These are phyloP conservation scores for Podaxis sp. DNA, from an alignment of 768 basidiomycete genomes.

Conservation along the genomic window DNA sequence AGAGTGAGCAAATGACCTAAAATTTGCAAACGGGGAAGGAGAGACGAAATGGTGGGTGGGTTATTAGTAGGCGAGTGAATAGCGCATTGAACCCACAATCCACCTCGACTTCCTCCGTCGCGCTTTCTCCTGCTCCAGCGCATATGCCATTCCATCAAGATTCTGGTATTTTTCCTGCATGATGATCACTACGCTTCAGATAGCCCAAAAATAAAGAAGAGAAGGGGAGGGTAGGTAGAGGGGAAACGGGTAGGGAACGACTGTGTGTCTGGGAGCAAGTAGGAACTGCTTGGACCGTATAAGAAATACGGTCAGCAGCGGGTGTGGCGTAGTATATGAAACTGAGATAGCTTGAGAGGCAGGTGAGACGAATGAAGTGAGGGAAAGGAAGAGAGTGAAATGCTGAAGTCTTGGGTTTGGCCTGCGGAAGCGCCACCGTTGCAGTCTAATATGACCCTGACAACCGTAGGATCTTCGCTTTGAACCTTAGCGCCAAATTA, in stretches of 20 bases:
- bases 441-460: neutral
- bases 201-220: constrained; percentile 14
- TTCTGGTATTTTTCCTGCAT: constrained; percentile 18
- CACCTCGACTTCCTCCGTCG: constrained; percentile 45
- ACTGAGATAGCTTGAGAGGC: neutral
- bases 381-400: neutral
- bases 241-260: constrained; percentile 13
- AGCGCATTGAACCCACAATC: constrained; percentile 44
- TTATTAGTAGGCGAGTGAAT: neutral
- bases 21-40: neutral
- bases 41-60: neutral
- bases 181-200: neutral
- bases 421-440: neutral
- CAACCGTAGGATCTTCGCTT: neutral
- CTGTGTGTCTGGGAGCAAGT: neutral
- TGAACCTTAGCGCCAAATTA: neutral
- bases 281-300: neutral
- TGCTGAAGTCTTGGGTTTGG: neutral
- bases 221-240: constrained; percentile 3
- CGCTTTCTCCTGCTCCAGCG: constrained; percentile 29
- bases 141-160: constrained; percentile 21
- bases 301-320: neutral
- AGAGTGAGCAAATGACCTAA: constrained; percentile 51
- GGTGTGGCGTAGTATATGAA: neutral
- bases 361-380: constrained; percentile 7